These are phyloP conservation scores for Thelephora ganbajun DNA, from an alignment of 768 basidiomycete genomes.

Conservation along the genomic window DNA sequence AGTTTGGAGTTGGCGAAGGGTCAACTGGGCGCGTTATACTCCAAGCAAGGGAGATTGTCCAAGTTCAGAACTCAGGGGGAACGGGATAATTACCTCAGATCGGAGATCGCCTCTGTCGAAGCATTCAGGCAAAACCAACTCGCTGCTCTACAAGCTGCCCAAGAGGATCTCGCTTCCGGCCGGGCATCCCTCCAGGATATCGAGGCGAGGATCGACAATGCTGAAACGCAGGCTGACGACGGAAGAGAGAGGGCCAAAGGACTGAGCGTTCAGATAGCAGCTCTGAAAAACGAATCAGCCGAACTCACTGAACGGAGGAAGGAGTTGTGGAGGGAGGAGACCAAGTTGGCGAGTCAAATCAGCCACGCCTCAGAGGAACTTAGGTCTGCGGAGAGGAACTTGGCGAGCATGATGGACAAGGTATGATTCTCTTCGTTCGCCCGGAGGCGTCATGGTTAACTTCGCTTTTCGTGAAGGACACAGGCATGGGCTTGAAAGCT, in stretches of 20 bases:
- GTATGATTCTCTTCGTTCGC: constrained; percentile 22
- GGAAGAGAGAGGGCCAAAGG: constrained; percentile 41
- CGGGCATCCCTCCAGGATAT: constrained; percentile 38
- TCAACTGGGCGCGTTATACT: constrained; percentile 59
- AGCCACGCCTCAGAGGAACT: constrained; percentile 70
- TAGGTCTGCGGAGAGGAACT: constrained; percentile 58
- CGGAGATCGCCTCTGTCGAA: constrained; percentile 63
- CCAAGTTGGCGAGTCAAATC: constrained; percentile 69
- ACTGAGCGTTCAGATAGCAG: constrained; percentile 44
- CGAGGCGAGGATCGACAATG: constrained; percentile 39
- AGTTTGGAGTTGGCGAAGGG: constrained; percentile 65
- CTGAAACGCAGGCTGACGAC: constrained; percentile 51
- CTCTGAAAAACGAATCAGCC: constrained; percentile 52
- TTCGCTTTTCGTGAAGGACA: constrained; percentile 46
- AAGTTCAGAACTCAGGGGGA: constrained; percentile 76
- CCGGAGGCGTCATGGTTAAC: constrained; percentile 5
- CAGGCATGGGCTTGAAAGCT: constrained; percentile 74
- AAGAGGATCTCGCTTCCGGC: constrained; percentile 33
- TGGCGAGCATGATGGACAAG: constrained; percentile 94
- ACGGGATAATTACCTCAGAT: constrained; percentile 69
- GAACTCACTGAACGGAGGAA: constrained; percentile 72
- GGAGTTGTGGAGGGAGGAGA: constrained; percentile 91
- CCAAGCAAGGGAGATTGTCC: constrained; percentile 80
- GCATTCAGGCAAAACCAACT: constrained; percentile 43
- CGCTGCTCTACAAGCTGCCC: constrained; percentile 38